Base-by-base conservation (phyloP, 2,329 filamentous ascomycete species). In the Fusarium sp. region DNA sequence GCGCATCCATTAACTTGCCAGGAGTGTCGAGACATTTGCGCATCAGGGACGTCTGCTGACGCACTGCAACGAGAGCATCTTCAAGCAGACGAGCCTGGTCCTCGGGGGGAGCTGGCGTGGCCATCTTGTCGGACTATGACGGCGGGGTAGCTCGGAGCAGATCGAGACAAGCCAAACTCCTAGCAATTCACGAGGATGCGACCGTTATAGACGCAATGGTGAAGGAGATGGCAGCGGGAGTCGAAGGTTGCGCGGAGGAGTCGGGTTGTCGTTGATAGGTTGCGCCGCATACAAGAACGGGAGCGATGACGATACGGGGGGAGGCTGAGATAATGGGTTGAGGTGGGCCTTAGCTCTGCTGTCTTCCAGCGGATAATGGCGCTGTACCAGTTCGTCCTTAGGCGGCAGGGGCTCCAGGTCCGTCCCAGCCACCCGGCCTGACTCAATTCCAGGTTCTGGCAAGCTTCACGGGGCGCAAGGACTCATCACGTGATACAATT, bases 1-100 rank as follows among this genome's bases (percentile, higher is more conserved):
- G 89, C 76, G 96, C 96, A 85, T 99, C 96, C 96, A 99, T 99
- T 72, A 99, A 90, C 88, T 99, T 99, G 70, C 96, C 95, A 9
- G 96, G 94, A 12, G 93, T 97, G 80, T 99, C 97, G 66, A 99
- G 88, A 77, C 94, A 98, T 85, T 97, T 95, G 84, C 95, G 94
- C 96, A 99, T 99, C 79, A 97, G 88, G 77, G 91, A 89, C 63
- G 95, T 96, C 88, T 99, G 97, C 84, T 98, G 95, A 83, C 95
- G 93, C 82, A 99, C 97, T 53, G 97, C 95, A 66, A 92, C 89
- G 82, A 98, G 85, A 77, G 97, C 96, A 91, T 99, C 96, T 84
- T 99, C 96, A 75, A 99, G 91, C 84, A 99, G 89, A 77, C 94
- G 92, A 77, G 93, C 93, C 88, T 91, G 92, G 83, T 94, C 92